phyloP scores from a whole-genome alignment of 345 rosid genomes.

The Salix exigua region DNA sequence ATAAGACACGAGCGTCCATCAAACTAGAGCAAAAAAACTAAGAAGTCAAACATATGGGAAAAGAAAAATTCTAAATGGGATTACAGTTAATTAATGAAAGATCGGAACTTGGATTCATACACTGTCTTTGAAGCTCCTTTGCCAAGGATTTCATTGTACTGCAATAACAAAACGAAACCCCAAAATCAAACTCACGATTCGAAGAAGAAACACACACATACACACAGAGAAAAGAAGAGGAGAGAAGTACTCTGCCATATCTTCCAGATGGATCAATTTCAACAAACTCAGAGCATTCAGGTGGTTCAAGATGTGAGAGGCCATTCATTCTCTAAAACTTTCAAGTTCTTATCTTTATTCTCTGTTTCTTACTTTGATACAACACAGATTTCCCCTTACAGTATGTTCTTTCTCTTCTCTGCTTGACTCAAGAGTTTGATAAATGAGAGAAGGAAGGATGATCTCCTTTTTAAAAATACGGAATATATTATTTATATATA shows the following conservation, averaged over 20 bases:
- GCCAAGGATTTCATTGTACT: constrained; percentile 91
- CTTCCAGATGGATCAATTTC: constrained; percentile 98
- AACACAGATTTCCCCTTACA: constrained; percentile 7
- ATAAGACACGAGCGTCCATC: constrained; percentile 2
- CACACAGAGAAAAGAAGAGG: constrained; percentile 11
- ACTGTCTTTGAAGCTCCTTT: constrained; percentile 98
- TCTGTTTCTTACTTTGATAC: not conserved
- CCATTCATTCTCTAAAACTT: constrained; percentile 52
- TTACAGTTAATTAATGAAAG: constrained; percentile 2
- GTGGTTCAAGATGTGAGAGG: constrained; percentile 39
- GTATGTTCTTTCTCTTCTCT: not conserved
- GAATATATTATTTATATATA: not conserved
- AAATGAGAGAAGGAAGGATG: not conserved
- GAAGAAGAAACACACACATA: not conserved
- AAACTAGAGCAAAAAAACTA: not conserved
- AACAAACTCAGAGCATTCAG: constrained; percentile 65
- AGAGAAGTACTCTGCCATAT: constrained; percentile 75
- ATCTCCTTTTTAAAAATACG: not conserved
- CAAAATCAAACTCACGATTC: constrained; percentile 6
- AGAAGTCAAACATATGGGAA: not conserved
- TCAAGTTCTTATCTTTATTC: not conserved
- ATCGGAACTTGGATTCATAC: constrained; percentile 45
- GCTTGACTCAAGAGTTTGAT: constrained; percentile 1
- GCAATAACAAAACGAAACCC: constrained; percentile 20
- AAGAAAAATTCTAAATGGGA: constrained; percentile 11